A percentile compares a stretch with the other conserved stretches of the same genome.
phyloP scores from a whole-genome alignment of 257 asterid genomes.

The Mitragyna speciosa region DNA sequence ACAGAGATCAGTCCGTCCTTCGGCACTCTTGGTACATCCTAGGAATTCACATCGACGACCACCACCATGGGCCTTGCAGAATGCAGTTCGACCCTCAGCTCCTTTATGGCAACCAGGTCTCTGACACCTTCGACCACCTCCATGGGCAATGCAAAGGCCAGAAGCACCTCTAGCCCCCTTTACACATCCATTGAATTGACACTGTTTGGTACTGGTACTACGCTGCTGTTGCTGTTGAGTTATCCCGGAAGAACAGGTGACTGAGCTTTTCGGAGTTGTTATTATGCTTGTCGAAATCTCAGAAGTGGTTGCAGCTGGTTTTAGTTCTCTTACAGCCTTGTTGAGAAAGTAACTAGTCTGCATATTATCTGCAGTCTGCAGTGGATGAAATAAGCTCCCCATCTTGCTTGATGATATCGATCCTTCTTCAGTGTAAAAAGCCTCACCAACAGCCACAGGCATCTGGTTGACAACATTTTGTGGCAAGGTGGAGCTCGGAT shows the following conservation, averaged over 20 bases:
- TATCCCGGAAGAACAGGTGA: constrained; percentile 98
- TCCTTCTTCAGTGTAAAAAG: constrained; percentile 41
- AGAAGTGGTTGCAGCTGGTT: constrained; percentile 39
- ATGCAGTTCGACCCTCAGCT: constrained; percentile 95
- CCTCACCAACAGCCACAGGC: constrained; percentile 26
- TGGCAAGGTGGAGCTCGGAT: constrained; percentile 38
- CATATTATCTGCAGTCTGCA: constrained; percentile 31
- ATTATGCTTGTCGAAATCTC: constrained; percentile 54
- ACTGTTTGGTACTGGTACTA: constrained; percentile 55
- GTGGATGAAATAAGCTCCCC: constrained; percentile 34
- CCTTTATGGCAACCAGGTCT: constrained; percentile 83
- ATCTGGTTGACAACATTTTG: constrained; percentile 30
- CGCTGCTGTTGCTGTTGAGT: constrained; percentile 62
- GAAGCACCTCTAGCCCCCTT: constrained; percentile 98
- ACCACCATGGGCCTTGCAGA: constrained; percentile 97
- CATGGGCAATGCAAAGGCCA: constrained; percentile 90
- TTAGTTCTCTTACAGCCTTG: constrained; percentile 38
- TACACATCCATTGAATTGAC: constrained; percentile 78
- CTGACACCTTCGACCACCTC: constrained; percentile 95
- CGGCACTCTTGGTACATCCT: constrained; percentile 94
- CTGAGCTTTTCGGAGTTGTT: constrained; percentile 77
- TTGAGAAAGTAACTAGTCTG: constrained; percentile 39
- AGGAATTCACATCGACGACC: constrained; percentile 84
- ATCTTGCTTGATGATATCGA: constrained; percentile 29
- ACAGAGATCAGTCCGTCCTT: constrained; percentile 87